Evolutionary conservation across 140 eudicot species (phyloP).

Genomic region (Flaveria floridana): DNA sequence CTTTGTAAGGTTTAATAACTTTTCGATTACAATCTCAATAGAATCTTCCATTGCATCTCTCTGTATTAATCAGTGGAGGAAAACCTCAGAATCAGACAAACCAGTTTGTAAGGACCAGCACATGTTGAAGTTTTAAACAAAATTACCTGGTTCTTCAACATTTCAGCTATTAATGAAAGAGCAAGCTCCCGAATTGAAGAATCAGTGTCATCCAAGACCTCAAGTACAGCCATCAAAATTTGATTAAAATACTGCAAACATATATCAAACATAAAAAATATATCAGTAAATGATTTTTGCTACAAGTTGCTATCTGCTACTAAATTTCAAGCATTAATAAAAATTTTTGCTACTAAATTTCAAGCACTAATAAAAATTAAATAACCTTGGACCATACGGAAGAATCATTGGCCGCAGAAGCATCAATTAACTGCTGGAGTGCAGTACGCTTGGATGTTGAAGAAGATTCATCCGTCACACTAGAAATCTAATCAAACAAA

Average conservation of each 20-base stretch:
- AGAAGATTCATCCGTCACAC: constrained; percentile 65
- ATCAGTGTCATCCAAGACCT: constrained; percentile 81
- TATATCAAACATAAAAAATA: constrained; percentile 29
- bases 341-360: constrained; percentile 14
- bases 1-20: constrained; percentile 74
- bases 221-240: constrained; percentile 81
- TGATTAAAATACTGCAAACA: constrained; percentile 88
- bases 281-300: constrained; percentile 17
- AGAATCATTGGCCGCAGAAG: constrained; percentile 61
- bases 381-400: constrained; percentile 79
- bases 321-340: constrained; percentile 13
- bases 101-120: not conserved
- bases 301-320: constrained; percentile 8
- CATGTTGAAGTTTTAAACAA: constrained; percentile 1
- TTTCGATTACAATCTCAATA: constrained; percentile 84
- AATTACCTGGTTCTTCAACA: constrained; percentile 91
- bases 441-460: constrained; percentile 54
- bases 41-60: constrained; percentile 92
- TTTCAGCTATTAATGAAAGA: constrained; percentile 67
- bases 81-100: constrained; percentile 14
- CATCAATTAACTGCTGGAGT: constrained; percentile 78
- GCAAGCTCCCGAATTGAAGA: constrained; percentile 74
- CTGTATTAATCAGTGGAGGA: constrained; percentile 39
- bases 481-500: constrained; percentile 50
- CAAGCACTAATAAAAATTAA: constrained; percentile 13